A percentile compares a stretch with the other conserved stretches of the same genome.
Conservation (phyloP, 495 filamentous ascomycete species). For the Lasiosphaeria miniovina region DNA sequence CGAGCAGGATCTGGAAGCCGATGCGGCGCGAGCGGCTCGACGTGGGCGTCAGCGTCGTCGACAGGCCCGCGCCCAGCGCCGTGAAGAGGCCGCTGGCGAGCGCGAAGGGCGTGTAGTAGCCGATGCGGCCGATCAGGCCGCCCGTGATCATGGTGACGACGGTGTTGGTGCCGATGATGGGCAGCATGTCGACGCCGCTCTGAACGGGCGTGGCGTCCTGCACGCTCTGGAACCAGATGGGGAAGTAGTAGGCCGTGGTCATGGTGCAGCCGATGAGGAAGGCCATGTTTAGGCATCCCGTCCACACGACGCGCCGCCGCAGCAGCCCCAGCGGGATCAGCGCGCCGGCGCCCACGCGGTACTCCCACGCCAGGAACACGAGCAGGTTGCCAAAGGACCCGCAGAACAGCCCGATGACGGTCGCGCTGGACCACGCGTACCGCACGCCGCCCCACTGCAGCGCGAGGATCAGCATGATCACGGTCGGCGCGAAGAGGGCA, state of each 20-base stretch:
- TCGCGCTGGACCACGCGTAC: conserved; percentile 58
- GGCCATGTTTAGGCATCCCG: conserved; percentile 40
- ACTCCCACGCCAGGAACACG: conserved; percentile 44
- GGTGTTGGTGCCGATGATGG: conserved; percentile 40
- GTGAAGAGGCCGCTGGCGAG: not conserved
- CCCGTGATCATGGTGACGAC: not conserved
- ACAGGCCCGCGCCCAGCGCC: too few relatives aligned
- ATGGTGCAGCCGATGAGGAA: not conserved
- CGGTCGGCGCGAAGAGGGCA: conserved; percentile 58
- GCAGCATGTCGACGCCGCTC: conserved; percentile 52
- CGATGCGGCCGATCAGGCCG: not conserved
- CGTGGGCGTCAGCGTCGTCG: too few relatives aligned
- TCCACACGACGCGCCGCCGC: not conserved
- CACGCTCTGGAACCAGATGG: conserved; percentile 69
- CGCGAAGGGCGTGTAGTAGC: too few relatives aligned
- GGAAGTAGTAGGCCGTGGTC: conserved; percentile 49
- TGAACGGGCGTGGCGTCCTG: conserved; percentile 48
- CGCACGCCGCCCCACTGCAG: conserved; percentile 73
- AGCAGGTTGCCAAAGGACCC: conserved; percentile 56
- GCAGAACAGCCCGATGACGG: conserved; percentile 63
- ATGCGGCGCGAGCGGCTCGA: too few relatives aligned
- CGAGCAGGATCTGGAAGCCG: too few relatives aligned
- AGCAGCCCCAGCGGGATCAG: not conserved
- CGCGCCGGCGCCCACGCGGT: not conserved
- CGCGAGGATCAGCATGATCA: conserved; percentile 67